Base-by-base conservation (phyloP, 2,329 filamentous ascomycete species). In the Pochonia chlamydosporia region DNA sequence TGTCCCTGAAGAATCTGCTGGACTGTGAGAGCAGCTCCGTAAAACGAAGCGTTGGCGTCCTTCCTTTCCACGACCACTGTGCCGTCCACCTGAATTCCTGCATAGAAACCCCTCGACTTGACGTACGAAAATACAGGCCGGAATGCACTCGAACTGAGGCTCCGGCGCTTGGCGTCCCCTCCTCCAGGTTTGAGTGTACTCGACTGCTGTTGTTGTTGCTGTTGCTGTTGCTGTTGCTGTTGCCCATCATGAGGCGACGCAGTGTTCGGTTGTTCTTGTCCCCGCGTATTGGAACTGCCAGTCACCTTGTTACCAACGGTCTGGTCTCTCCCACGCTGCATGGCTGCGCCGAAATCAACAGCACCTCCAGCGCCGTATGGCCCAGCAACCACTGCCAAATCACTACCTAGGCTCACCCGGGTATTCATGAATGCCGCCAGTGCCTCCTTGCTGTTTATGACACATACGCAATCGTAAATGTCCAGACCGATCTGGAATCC, bases 1-100 rank as follows among this genome's bases (percentile, higher is more conserved):
- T 63, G 56, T n/a, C 74, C 69, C 35, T 73, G 66, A 21, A 80
- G 60, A 46, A 80, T 78, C 50, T 67, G 65, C 21, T 70, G 64
- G 1, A 72, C 74, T 0, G 68, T 56, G 21, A 79, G 59, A 4
- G 60, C 55, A n/a, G 86, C 74, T 20, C 85, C 85, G 63, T 95
- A 96, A 60, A 96, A 96, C 5, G 80, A 79, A 44, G 89, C 85
- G 59, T 96, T 96, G 60, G 92, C 91, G 49, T 92, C 88, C n/a
- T 80, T 84, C 43, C 90, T 81, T 65, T 95, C 88, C 23, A 92
- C 87, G 42, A 96, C 76, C 10, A 95, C 79, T 0, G 89, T 95
- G 23, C 91, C 91, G 59, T 96, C 90, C 28, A 95, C 77, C 58
- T 91, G 87, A 1, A 95, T 79, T 25, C 89, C 89, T 1, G 88